These are phyloP conservation scores for Suillus subaureus DNA, from an alignment of 768 basidiomycete species.

Conservation along the genomic window DNA sequence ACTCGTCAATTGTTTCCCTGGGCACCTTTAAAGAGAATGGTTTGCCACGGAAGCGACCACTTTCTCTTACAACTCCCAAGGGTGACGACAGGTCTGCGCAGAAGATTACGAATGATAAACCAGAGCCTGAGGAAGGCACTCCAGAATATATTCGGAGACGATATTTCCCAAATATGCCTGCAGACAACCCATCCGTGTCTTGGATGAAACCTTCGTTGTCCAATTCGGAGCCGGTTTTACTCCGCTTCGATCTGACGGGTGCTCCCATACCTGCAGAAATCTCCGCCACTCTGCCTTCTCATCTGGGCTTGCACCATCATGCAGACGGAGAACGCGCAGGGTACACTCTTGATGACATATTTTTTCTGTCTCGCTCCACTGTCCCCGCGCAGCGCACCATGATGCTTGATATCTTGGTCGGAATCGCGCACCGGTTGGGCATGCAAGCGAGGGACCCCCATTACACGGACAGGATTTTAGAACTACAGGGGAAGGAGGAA, in stretches of 20 bases:
- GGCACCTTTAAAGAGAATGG: slow-evolving; percentile 38
- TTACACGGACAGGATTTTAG: slow-evolving; percentile 1
- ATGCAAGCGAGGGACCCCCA: slow-evolving; percentile 13
- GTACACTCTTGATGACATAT: slow-evolving; percentile 86
- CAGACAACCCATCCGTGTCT: slow-evolving; percentile 71
- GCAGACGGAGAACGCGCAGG: slow-evolving; percentile 77
- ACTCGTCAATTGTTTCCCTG: slow-evolving; percentile 35
- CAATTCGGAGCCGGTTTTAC: slow-evolving; percentile 28
- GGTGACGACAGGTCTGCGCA: too few species aligned
- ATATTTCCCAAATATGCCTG: slow-evolving; percentile 75
- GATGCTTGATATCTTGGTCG: slow-evolving; percentile 74
- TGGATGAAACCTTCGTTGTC: slow-evolving; percentile 61
- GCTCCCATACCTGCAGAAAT: slow-evolving; percentile 58
- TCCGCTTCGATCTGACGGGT: slow-evolving; percentile 80
- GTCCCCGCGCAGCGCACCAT: slow-evolving; percentile 82
- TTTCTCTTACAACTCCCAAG: slow-evolving; percentile 7
- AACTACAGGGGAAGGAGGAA: slow-evolving; percentile 35
- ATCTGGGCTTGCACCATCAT: slow-evolving; percentile 91
- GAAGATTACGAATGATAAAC: neutral
- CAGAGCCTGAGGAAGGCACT: slow-evolving; percentile 64
- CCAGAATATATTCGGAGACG: slow-evolving; percentile 82
- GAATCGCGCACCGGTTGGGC: slow-evolving; percentile 47
- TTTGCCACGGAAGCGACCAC: slow-evolving; percentile 16
- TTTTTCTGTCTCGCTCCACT: slow-evolving; percentile 77
- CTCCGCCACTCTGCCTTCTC: slow-evolving; percentile 67